phyloP scores from a whole-genome alignment of 805 yeast species.

The Jamesozyma rosinii region DNA sequence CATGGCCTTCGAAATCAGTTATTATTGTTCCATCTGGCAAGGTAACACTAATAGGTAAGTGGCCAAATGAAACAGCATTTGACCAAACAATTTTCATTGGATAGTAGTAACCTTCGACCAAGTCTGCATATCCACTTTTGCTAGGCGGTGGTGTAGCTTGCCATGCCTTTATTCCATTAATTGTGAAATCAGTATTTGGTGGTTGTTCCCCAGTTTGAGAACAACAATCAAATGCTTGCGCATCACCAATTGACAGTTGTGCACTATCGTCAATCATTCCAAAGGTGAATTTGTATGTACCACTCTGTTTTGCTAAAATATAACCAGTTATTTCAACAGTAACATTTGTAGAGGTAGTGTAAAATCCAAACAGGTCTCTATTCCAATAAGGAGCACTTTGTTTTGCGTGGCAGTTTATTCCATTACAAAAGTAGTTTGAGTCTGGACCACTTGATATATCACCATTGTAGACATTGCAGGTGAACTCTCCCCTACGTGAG shows the following conservation, averaged over 20 bases:
- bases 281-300: constrained; percentile 24
- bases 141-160: not conserved
- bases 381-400: too few relatives aligned
- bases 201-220: not conserved
- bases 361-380: too few relatives aligned
- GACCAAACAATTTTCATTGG: too few relatives aligned
- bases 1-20: constrained; percentile 4
- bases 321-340: constrained; percentile 25
- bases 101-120: too few relatives aligned
- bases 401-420: too few relatives aligned
- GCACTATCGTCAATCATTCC: constrained; percentile 28
- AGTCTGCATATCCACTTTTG: too few relatives aligned
- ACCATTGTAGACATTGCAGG: too few relatives aligned
- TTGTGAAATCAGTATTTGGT: not conserved
- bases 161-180: not conserved
- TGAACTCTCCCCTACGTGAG: too few relatives aligned
- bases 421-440: too few relatives aligned
- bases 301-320: constrained; percentile 24
- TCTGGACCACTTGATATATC: too few relatives aligned
- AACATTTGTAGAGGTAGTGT: constrained; percentile 13
- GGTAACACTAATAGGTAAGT: not conserved
- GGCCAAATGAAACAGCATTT: too few relatives aligned
- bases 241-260: constrained; percentile 24
- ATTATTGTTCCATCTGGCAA: too few relatives aligned
- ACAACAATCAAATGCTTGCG: constrained; percentile 30